A percentile compares a stretch with the other conserved stretches of the same genome.
phyloP scores from a whole-genome alignment of 2,329 filamentous ascomycete species.

The Zelopaecilomyces penicillatus region DNA sequence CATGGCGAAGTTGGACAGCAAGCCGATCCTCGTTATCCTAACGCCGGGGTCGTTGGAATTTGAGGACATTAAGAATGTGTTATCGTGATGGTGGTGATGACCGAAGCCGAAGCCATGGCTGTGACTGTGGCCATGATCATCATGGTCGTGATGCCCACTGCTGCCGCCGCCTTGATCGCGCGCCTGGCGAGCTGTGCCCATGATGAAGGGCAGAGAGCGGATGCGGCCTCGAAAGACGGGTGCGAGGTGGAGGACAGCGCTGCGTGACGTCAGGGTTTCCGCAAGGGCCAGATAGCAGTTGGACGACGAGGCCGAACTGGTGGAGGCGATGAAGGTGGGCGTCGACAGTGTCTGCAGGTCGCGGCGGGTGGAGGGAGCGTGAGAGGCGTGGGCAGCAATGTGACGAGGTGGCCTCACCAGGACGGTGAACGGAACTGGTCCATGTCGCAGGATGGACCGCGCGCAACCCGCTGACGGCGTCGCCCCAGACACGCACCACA shows the following conservation, averaged over 20 bases:
- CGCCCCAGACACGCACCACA: constrained; percentile 17
- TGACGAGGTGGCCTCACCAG: constrained; percentile 11
- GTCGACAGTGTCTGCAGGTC: constrained; percentile 6
- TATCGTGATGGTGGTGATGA: constrained; percentile 78
- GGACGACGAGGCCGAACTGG: constrained; percentile 6
- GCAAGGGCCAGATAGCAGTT: constrained; percentile 7
- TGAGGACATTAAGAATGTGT: constrained; percentile 85
- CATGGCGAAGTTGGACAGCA: constrained; percentile 84
- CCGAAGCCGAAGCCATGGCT: constrained; percentile 19
- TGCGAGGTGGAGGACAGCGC: constrained; percentile 13
- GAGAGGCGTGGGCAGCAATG: background rate
- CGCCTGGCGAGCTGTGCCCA: constrained; percentile 25
- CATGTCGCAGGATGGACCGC: constrained; percentile 1
- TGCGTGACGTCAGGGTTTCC: constrained; percentile 5
- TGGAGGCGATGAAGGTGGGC: constrained; percentile 2
- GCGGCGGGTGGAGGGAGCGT: background rate
- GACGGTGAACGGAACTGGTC: background rate
- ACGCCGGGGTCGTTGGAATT: constrained; percentile 66
- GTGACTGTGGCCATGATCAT: constrained; percentile 83
- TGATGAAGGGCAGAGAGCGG: constrained; percentile 16
- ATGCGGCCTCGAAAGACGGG: constrained; percentile 14
- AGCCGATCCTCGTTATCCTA: constrained; percentile 49
- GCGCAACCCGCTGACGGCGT: constrained; percentile 15
- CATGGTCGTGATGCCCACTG: constrained; percentile 49
- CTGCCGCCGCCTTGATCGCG: constrained; percentile 30